A percentile compares a stretch with the other conserved stretches of the same genome.
Evolutionary conservation across 1,284 basidiomycete genomes (phyloP).

Genomic region (Jaminaea rosea): DNA sequence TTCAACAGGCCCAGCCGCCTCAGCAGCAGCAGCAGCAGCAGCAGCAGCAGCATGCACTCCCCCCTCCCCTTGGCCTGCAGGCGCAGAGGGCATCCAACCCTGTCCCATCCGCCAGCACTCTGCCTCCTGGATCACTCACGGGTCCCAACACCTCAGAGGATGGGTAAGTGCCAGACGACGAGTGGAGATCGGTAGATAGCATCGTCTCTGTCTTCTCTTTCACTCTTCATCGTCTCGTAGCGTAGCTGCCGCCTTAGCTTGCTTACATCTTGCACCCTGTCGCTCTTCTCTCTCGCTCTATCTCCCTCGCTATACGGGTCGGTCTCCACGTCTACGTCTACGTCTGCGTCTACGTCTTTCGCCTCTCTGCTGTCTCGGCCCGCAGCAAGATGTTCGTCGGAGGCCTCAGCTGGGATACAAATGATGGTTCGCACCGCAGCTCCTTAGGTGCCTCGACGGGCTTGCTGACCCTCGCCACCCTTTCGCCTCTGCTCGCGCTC

Average conservation of each 20-base stretch:
- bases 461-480: not conserved
- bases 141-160: not conserved
- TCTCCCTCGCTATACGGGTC: conserved; percentile 14
- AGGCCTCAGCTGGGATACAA: conserved; percentile 93
- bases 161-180: not conserved
- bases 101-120: not conserved
- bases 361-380: conserved; percentile 1
- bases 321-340: conserved; percentile 5
- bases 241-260: not conserved
- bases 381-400: conserved; percentile 95
- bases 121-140: not conserved
- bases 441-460: not conserved
- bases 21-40: not conserved
- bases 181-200: not conserved
- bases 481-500: conserved; percentile 42
- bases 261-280: not conserved
- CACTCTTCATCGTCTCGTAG: not conserved
- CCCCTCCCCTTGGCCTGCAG: conserved; percentile 4
- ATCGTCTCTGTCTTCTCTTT: not conserved
- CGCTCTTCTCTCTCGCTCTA: not conserved
- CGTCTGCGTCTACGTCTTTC: conserved; percentile 9
- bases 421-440: conserved; percentile 58
- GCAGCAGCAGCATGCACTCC: not conserved
- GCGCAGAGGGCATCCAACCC: conserved; percentile 17
- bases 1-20: conserved; percentile 1